Evolutionary conservation across 1,284 basidiomycete genomes (phyloP).

Genomic region (Cryptococcus jaspeensis): DNA sequence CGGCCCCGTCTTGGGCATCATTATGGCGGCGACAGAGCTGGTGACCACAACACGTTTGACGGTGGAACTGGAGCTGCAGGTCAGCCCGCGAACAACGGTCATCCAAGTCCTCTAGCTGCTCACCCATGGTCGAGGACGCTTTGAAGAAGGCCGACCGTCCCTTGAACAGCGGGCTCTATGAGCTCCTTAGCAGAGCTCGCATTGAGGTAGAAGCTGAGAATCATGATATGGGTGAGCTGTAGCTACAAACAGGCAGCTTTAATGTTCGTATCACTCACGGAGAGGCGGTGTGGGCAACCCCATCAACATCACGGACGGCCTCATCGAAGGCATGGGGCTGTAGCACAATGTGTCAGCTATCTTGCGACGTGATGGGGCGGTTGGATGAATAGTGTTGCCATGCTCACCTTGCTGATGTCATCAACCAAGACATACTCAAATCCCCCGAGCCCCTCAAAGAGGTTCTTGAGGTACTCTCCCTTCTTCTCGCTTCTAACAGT

Average conservation of each 20-base stretch:
- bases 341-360: too few species aligned
- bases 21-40: conserved; percentile 60
- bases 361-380: too few species aligned
- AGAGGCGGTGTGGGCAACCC: conserved; percentile 49
- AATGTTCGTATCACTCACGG: conserved; percentile 5
- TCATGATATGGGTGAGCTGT: too few species aligned
- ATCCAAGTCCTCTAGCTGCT: too few species aligned
- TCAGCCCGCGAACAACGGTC: conserved; percentile 5
- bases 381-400: too few species aligned
- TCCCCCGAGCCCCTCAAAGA: conserved; percentile 53
- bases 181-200: conserved; percentile 54
- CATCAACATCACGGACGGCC: conserved; percentile 64
- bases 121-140: conserved; percentile 59
- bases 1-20: conserved; percentile 28
- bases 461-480: conserved; percentile 54
- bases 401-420: conserved; percentile 57
- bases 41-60: conserved; percentile 69
- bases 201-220: conserved; percentile 32
- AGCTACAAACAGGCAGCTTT: too few species aligned
- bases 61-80: conserved; percentile 36
- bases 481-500: conserved; percentile 60
- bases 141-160: conserved; percentile 61
- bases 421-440: conserved; percentile 58
- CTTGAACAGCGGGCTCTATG: conserved; percentile 64
- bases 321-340: conserved; percentile 67